phyloP scores from a whole-genome alignment of 345 rosid species.

The Pistacia atlantica region DNA sequence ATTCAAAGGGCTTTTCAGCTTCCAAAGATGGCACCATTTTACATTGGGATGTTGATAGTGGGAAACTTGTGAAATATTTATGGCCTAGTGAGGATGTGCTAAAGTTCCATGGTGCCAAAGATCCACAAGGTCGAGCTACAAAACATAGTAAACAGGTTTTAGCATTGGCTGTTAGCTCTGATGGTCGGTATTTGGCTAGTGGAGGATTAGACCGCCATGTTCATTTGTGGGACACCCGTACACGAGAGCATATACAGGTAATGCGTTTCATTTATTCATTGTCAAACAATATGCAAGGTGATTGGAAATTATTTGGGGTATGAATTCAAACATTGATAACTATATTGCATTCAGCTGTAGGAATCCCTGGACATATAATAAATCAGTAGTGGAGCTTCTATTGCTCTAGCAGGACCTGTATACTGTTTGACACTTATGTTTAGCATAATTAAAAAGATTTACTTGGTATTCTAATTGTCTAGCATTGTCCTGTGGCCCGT shows the following conservation, averaged over 20 bases:
- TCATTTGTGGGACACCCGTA: conserved; percentile 96
- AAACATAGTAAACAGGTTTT: conserved; percentile 77
- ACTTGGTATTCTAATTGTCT: neutral
- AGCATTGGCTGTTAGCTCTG: conserved; percentile 88
- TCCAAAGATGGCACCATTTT: conserved; percentile 84
- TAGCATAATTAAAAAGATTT: neutral
- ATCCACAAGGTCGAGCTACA: conserved; percentile 62
- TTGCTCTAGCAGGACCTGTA: neutral
- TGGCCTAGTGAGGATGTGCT: conserved; percentile 80
- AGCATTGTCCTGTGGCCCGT: neutral
- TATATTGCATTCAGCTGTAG: neutral
- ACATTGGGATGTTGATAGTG: conserved; percentile 87
- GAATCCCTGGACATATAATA: neutral
- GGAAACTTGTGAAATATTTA: conserved; percentile 59
- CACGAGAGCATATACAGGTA: conserved; percentile 85
- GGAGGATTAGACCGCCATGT: conserved; percentile 96
- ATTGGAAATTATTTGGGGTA: neutral
- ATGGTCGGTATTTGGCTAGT: conserved; percentile 90
- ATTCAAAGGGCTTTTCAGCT: conserved; percentile 81
- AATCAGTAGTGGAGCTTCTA: neutral
- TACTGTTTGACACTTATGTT: neutral
- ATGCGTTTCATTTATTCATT: neutral
- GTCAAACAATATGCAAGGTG: neutral
- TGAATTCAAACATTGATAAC: neutral
- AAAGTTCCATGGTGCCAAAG: conserved; percentile 74